These are phyloP conservation scores for Isatis tinctoria DNA, from an alignment of 345 rosid species.

Conservation along the genomic window DNA sequence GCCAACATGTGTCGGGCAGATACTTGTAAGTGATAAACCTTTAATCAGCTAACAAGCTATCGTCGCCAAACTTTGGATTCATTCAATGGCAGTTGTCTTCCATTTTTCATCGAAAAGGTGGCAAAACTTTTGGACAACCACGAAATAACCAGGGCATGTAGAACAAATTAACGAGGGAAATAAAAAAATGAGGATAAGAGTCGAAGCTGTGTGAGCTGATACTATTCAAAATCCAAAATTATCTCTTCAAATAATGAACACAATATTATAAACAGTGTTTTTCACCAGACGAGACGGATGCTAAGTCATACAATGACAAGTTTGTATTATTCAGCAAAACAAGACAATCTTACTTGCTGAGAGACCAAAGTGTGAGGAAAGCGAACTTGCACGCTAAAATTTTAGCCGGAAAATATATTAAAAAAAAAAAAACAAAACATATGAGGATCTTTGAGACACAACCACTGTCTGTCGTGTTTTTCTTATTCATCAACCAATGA, in stretches of 20 bases:
- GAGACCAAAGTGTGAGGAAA: not conserved
- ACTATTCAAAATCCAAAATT: constrained; percentile 4
- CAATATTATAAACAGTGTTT: constrained; percentile 3
- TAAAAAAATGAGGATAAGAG: not conserved
- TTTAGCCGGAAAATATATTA: not conserved
- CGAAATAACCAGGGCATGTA: too few relatives aligned
- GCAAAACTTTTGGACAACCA: too few relatives aligned
- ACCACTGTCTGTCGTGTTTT: not conserved
- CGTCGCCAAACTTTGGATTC: not conserved
- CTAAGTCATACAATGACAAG: constrained; percentile 31
- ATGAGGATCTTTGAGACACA: constrained; percentile 6
- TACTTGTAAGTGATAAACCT: not conserved
- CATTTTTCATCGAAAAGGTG: not conserved
- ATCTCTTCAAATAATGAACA: not conserved
- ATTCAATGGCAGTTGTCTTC: not conserved
- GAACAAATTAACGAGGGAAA: too few relatives aligned
- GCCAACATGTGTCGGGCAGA: not conserved
- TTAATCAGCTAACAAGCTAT: not conserved
- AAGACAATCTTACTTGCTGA: constrained; percentile 8
- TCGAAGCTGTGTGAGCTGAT: not conserved
- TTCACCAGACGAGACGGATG: constrained; percentile 17
- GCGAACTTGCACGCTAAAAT: not conserved
- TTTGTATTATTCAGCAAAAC: constrained; percentile 29
- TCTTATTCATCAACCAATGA: constrained; percentile 61
- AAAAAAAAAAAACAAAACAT: not conserved